Conservation (phyloP, 2,329 filamentous ascomycete species). For the Aspergillus clavatus region DNA sequence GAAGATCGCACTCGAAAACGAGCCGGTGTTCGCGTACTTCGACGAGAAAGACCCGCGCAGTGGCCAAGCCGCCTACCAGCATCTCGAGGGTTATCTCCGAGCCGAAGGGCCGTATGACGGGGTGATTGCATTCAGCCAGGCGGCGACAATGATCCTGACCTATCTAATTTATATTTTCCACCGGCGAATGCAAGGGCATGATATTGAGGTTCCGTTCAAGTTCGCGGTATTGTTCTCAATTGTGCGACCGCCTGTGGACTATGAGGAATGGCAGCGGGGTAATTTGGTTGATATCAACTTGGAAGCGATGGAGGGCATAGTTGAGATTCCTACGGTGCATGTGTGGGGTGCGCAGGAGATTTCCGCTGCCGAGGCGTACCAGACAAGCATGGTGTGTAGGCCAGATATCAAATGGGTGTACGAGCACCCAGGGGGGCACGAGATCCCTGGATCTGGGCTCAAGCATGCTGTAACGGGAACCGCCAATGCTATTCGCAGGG, state of each 20-base stretch:
- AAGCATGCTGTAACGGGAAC: background rate
- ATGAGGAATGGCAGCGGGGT: background rate
- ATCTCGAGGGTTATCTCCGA: conserved; percentile 15
- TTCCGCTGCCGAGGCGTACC: conserved; percentile 34
- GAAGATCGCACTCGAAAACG: conserved; percentile 3
- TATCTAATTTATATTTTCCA: conserved; percentile 11
- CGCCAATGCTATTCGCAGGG: background rate
- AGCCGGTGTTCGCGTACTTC: conserved; percentile 7
- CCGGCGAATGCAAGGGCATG: conserved; percentile 1
- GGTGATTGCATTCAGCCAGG: conserved; percentile 25
- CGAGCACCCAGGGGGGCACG: conserved; percentile 42
- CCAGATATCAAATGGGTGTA: conserved; percentile 26
- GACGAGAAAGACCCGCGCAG: conserved; percentile 1
- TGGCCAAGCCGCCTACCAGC: conserved; percentile 1
- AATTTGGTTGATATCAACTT: background rate
- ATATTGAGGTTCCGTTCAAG: conserved; percentile 15
- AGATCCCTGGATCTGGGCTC: conserved; percentile 30
- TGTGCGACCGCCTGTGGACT: conserved; percentile 5
- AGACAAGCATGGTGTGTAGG: conserved; percentile 32
- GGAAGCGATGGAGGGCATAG: conserved; percentile 20
- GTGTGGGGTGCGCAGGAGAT: conserved; percentile 39
- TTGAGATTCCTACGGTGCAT: conserved; percentile 41
- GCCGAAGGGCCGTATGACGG: conserved; percentile 27
- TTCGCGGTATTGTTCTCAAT: conserved; percentile 22
- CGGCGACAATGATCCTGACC: conserved; percentile 17